Conservation (phyloP, 2,329 filamentous ascomycete genomes). For the Pestalotiopsis sp. region DNA sequence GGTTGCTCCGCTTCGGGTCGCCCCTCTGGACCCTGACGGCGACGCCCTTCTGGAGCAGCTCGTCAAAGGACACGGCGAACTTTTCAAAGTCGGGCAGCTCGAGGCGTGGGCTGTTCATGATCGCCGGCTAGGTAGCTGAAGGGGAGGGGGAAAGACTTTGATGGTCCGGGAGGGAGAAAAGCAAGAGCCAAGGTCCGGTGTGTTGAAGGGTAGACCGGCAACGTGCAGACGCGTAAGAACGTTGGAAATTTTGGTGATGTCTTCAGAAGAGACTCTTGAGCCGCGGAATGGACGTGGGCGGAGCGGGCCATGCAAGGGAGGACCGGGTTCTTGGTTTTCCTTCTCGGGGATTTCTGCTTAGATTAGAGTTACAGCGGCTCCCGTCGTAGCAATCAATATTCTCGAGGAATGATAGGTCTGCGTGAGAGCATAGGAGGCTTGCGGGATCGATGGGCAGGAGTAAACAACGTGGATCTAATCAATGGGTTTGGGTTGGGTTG, state of each 20-base stretch:
- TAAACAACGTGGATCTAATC: background rate
- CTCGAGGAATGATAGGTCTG: background rate
- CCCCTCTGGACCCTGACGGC: background rate
- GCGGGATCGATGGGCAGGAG: background rate
- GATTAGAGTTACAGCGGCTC: background rate
- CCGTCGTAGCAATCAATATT: background rate
- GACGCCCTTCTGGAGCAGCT: background rate
- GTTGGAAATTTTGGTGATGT: background rate
- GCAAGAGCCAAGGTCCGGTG: background rate
- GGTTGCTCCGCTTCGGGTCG: background rate
- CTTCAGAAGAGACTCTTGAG: background rate
- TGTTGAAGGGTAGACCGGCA: background rate
- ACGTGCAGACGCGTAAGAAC: background rate
- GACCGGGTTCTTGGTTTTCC: background rate
- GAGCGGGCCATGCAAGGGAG: background rate
- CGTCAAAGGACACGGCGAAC: slow-evolving; percentile 1
- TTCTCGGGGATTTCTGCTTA: background rate
- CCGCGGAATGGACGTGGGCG: background rate
- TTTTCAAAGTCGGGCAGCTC: slow-evolving; percentile 1
- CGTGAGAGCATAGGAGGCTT: background rate
- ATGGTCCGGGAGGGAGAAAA: background rate
- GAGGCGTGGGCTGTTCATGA: background rate
- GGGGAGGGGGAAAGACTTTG: background rate
- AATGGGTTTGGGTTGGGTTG: background rate
- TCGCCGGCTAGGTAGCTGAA: background rate